Conservation (phyloP, 208 protist genomes). For the Phytomonas francai region DNA sequence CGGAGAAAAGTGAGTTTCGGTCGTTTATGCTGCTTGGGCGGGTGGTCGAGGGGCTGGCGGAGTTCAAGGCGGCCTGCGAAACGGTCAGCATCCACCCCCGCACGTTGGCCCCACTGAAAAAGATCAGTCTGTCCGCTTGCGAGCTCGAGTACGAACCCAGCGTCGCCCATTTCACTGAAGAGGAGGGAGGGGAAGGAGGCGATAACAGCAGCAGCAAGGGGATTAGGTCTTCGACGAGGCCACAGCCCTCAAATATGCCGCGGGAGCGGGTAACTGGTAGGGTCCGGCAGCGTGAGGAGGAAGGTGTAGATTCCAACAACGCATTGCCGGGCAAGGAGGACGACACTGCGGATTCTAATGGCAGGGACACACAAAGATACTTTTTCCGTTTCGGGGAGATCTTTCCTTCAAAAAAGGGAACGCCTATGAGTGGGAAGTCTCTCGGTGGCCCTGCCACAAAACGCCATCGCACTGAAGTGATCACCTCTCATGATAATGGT, state of each 20-base stretch:
- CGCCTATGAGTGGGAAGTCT: neutral
- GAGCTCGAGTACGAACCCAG: conserved; percentile 27
- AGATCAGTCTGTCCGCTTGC: conserved; percentile 31
- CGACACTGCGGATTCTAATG: too few species aligned
- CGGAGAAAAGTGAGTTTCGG: conserved; percentile 23
- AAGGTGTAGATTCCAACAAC: too few species aligned
- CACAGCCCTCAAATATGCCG: conserved; percentile 3
- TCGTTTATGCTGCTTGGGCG: conserved; percentile 51
- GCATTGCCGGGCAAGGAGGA: too few species aligned
- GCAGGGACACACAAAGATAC: too few species aligned
- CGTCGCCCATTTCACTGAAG: neutral
- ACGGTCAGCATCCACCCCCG: conserved; percentile 45
- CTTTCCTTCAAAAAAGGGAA: neutral
- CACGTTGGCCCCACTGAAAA: conserved; percentile 44
- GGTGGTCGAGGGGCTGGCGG: conserved; percentile 39
- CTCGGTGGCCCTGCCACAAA: too few species aligned
- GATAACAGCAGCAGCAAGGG: conserved; percentile 2
- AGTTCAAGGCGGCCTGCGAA: conserved; percentile 24
- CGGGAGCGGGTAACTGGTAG: conserved; percentile 35
- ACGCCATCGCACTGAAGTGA: neutral
- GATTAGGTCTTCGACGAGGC: neutral
- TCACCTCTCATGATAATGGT: neutral
- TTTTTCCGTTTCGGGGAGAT: neutral
- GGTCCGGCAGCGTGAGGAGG: conserved; percentile 50
- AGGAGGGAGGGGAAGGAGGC: neutral